Conservation (phyloP, 2,329 filamentous ascomycete genomes). For the Decorospora gaudefroyi region DNA sequence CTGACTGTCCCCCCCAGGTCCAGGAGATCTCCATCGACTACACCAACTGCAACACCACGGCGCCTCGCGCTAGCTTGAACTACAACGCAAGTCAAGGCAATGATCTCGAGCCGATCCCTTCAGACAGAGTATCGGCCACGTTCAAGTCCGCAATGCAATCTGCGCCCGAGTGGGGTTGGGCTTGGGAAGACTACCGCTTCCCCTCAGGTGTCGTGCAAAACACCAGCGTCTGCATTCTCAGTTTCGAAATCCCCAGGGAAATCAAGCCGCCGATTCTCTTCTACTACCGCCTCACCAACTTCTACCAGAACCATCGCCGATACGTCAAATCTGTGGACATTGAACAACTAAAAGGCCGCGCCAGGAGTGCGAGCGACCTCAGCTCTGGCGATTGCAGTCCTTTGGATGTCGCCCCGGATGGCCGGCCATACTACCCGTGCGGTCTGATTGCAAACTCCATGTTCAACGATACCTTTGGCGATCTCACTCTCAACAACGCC, state of each 20-base stretch:
- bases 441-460: slow-evolving; percentile 94
- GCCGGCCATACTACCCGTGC: slow-evolving; percentile 86
- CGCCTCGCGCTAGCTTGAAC: slow-evolving; percentile 49
- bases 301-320: slow-evolving; percentile 97
- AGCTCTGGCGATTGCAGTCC: slow-evolving; percentile 74
- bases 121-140: slow-evolving; percentile 63
- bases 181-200: slow-evolving; percentile 46
- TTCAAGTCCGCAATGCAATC: slow-evolving; percentile 64
- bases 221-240: slow-evolving; percentile 68
- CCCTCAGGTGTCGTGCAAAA: slow-evolving; percentile 21
- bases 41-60: slow-evolving; percentile 69
- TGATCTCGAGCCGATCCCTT: slow-evolving; percentile 59
- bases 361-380: slow-evolving; percentile 64
- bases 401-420: slow-evolving; percentile 53
- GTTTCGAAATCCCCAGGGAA: slow-evolving; percentile 77
- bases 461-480: slow-evolving; percentile 89
- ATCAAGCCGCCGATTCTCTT: slow-evolving; percentile 83
- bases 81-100: slow-evolving; percentile 21
- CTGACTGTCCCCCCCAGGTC: slow-evolving; percentile 61
- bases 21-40: slow-evolving; percentile 93
- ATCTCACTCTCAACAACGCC: slow-evolving; percentile 65
- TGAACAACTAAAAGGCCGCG: slow-evolving; percentile 77
- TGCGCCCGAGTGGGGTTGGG: slow-evolving; percentile 42
- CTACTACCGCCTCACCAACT: slow-evolving; percentile 96
- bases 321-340: slow-evolving; percentile 90